Base-by-base conservation (phyloP, 495 filamentous ascomycete species). In the Aspergillus nidulans region DNA sequence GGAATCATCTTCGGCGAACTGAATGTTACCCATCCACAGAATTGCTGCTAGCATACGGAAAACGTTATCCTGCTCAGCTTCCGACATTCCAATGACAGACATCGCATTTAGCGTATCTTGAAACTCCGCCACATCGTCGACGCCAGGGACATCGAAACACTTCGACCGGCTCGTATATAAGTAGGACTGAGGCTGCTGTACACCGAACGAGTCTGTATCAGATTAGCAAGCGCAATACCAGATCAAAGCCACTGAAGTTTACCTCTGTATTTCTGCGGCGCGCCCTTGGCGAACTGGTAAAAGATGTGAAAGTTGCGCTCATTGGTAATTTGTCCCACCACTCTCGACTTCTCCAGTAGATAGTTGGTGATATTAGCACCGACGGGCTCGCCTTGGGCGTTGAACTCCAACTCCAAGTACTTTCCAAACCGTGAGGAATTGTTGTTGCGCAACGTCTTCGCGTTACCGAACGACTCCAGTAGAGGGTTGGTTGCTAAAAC, bases 291-390 rank as follows among this genome's bases (percentile, higher is more conserved):
- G 70, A 96, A 96, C 68, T 99, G 95, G 70, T 99, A 99, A 69
- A 99, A 97, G 62, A 99, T 97, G 70, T 99, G 95, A 73, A 99
- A 99, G 69, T 96, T 97, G 58, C 95, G 83, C 78, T 99, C 95
- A 58, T 97, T 92, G 53, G 71, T 79, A 59, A 97, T 97, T 74
- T 97, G 95, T 6, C 92, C 92, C 2, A 97, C 94, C 1, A 99
- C 95, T 73, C 95, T 79, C 19, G 88, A 85, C 77, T 97, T 97
- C 67, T 99, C 95, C 51, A 99, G 77, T 18, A 99, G 76, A 66
- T 99, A 99, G 63, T 99, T 99, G 54, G 92, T 96, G 70, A 99
- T 96, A 67, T 95, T 91, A 53, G 95, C 95, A 55, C 95, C 95
- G 7, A 97, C 86, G 0, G 95, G 95, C 69, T 97, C 91, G 45